Base-by-base conservation (phyloP, 2,329 filamentous ascomycete genomes). In the Ampelomyces quisqualis region DNA sequence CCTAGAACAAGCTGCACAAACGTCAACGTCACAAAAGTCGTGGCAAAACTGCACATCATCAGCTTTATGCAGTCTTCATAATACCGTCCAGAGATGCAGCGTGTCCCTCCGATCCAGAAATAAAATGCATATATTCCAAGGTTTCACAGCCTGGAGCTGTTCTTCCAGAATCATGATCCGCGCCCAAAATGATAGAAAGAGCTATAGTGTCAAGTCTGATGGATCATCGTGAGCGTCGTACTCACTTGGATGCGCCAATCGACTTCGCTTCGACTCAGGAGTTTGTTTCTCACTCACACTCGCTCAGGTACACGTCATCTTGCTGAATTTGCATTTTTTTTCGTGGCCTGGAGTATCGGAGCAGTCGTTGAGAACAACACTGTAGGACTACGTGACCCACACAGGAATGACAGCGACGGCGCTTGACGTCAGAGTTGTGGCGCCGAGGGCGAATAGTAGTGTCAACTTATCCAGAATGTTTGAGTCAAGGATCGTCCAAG, bases 1-100 rank as follows among this genome's bases (percentile, higher is more conserved):
- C 53, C 47, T 14, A 58, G 43, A 4, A 41, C 18, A 7, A 58
- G 46, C 41, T 60, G 57, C 1, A 58, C 7, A 1, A 48, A 32
- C 0, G 55, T 58, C 34, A 57, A 20, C 2, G 57, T 23, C 1
- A 58, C 42, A 4, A 57, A 48, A 1, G 57, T n/a, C 1, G 51
- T 55, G 11, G 57, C 55, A 23, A 58, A 58, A 2, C 54, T 57
- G 15, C 1, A n/a, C 9, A 0, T 6, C 7, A 22, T 51, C 30
- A 54, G 38, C 21, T 10, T 9, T 21, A 7, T 7, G 14, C n/a
- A n/a, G 13, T 1, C 43, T 46, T 42, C 17, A 56, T 51, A 54
- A 48, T 22, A 57, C 56, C 4, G 56, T 56, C 54, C 53, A 58
- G 17, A 55, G 58, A 19, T 58, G 54, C 13, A 57, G 23, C 1